Evolutionary conservation across 1,284 basidiomycete genomes (phyloP).

Genomic region (Ceratobasidium sp.): DNA sequence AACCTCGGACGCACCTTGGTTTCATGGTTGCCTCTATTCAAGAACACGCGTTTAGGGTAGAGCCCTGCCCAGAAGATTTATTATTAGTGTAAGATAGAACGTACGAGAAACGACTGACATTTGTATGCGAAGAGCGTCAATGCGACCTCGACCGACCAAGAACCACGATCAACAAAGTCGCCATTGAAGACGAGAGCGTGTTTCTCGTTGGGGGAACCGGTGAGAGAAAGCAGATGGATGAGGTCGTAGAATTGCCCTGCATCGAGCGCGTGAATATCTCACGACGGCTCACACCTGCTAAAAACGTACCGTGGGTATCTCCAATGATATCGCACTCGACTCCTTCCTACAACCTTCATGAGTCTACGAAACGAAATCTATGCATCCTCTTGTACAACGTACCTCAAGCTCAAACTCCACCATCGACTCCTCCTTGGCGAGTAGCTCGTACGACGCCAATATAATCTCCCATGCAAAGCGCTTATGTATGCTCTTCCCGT

Average conservation of each 20-base stretch:
- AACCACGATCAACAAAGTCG: slow-evolving; percentile 97
- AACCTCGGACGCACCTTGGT: slow-evolving; percentile 65
- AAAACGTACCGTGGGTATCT: slow-evolving; percentile 82
- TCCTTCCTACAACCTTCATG: slow-evolving; percentile 63
- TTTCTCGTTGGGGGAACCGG: slow-evolving; percentile 83
- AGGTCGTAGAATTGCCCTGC: slow-evolving; percentile 96
- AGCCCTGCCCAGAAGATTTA: slow-evolving; percentile 70
- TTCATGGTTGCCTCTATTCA: slow-evolving; percentile 98
- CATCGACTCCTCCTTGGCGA: slow-evolving; percentile 84
- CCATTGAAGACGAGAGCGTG: slow-evolving; percentile 95
- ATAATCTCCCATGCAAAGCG: slow-evolving; percentile 97
- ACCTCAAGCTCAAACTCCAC: slow-evolving; percentile 79
- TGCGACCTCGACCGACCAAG: slow-evolving; percentile 97
- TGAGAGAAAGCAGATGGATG: slow-evolving; percentile 87
- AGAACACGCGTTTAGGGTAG: slow-evolving; percentile 86
- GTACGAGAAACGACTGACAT: slow-evolving; percentile 67
- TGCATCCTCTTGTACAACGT: not conserved
- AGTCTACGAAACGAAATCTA: not conserved
- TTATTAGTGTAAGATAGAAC: slow-evolving; percentile 46
- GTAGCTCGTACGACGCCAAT: slow-evolving; percentile 83
- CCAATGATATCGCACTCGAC: slow-evolving; percentile 92
- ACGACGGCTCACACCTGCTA: not conserved
- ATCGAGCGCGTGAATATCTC: slow-evolving; percentile 21
- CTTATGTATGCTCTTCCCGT: slow-evolving; percentile 87
- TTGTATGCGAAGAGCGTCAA: slow-evolving; percentile 96